A percentile compares a stretch with the other conserved stretches of the same genome.
Conservation (phyloP, 208 protist genomes). For the Wallacemonas collosoma region DNA sequence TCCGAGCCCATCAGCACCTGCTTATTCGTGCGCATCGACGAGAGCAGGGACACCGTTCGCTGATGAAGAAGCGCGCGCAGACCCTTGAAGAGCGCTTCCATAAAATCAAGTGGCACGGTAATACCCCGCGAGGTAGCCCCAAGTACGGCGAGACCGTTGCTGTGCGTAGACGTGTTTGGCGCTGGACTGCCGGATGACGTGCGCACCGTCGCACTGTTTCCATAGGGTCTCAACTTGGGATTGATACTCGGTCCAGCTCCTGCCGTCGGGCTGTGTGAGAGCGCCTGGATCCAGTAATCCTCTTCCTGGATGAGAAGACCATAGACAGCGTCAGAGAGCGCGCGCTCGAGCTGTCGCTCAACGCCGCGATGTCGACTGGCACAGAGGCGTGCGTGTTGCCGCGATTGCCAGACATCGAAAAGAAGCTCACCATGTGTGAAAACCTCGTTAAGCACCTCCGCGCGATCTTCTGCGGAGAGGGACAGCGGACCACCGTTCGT, state of each 20-base stretch:
- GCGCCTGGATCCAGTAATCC: conserved; percentile 37
- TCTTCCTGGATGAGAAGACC: conserved; percentile 60
- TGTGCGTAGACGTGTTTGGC: conserved; percentile 14
- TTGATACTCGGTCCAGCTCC: conserved; percentile 17
- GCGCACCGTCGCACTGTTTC: neutral
- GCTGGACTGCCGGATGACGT: neutral
- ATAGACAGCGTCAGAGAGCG: conserved; percentile 45
- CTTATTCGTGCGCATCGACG: conserved; percentile 1
- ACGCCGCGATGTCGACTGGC: conserved; percentile 32
- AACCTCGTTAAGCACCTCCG: conserved; percentile 2
- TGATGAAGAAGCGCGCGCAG: conserved; percentile 50
- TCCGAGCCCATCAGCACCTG: neutral
- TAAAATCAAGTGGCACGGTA: conserved; percentile 36
- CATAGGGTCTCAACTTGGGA: conserved; percentile 15
- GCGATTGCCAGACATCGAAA: conserved; percentile 60
- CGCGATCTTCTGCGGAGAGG: conserved; percentile 16
- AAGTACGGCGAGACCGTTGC: conserved; percentile 20
- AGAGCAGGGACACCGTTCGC: conserved; percentile 29
- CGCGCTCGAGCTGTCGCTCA: conserved; percentile 27
- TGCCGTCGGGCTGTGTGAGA: conserved; percentile 17
- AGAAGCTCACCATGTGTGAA: conserved; percentile 22
- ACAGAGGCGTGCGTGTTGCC: conserved; percentile 40
- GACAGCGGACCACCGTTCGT: conserved; percentile 8
- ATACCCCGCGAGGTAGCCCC: conserved; percentile 17
- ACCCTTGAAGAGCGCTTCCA: conserved; percentile 51